A percentile compares a stretch with the other conserved stretches of the same genome.
Conservation (phyloP, 495 filamentous ascomycete genomes). For the Podospora pseudoanserina region DNA sequence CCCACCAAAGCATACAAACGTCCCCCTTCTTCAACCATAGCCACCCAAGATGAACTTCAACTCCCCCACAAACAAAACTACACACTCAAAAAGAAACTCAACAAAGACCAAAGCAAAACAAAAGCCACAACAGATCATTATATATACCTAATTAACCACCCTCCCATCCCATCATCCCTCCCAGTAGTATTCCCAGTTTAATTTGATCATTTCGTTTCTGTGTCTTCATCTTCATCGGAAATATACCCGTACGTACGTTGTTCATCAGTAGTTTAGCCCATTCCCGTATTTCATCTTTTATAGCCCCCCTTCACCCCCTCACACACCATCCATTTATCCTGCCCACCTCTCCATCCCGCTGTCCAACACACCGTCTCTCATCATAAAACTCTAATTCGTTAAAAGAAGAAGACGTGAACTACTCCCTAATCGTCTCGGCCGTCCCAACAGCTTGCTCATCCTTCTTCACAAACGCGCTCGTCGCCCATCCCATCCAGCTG, state of each 20-base stretch:
- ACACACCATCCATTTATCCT: background rate
- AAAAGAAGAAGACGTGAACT: background rate
- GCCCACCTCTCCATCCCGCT: background rate
- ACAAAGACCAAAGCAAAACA: slow-evolving; percentile 9
- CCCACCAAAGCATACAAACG: background rate
- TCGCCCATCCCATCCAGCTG: slow-evolving; percentile 58
- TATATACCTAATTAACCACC: slow-evolving; percentile 6
- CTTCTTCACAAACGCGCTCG: slow-evolving; percentile 40
- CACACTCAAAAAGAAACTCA: background rate
- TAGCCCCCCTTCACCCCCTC: background rate
- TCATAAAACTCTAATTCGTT: background rate
- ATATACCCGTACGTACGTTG: background rate
- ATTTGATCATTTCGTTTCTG: background rate
- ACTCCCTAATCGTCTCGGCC: slow-evolving; percentile 28
- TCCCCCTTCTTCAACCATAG: background rate
- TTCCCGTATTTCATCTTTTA: background rate
- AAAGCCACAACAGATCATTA: slow-evolving; percentile 8
- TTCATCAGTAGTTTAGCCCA: background rate
- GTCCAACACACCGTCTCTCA: background rate
- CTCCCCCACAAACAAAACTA: background rate
- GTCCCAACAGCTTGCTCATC: slow-evolving; percentile 29
- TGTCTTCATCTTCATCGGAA: slow-evolving; percentile 5
- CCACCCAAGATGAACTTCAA: too few relatives aligned
- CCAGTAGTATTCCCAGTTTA: background rate
- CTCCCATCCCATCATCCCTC: background rate